phyloP scores from a whole-genome alignment of 2,329 filamentous ascomycete species.

The Reticulascus tulasneorum region DNA sequence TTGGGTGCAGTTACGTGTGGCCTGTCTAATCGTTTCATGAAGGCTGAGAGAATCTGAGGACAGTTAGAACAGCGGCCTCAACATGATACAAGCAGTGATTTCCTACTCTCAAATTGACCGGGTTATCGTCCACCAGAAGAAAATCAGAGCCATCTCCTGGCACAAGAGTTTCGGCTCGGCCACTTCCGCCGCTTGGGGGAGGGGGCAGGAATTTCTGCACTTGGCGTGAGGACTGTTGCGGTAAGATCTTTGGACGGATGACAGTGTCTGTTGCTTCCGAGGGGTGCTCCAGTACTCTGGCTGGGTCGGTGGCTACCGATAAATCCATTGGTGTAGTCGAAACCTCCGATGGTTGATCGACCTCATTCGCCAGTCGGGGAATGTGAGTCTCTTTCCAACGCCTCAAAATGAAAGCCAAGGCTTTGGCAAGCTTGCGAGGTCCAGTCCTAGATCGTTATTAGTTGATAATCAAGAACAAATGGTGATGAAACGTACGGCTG shows the following conservation, averaged over 20 bases:
- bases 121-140: conserved; percentile 31
- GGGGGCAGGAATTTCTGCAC: neutral
- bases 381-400: conserved; percentile 9
- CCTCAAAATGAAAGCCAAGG: conserved; percentile 10
- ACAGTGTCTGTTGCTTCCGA: no score
- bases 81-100: neutral
- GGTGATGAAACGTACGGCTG: conserved; percentile 15
- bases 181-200: neutral
- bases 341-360: no score
- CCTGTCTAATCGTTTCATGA: conserved; percentile 30
- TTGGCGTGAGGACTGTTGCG: no score
- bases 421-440: conserved; percentile 16
- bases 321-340: neutral
- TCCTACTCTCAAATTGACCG: conserved; percentile 28
- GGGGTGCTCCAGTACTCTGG: no score
- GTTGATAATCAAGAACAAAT: neutral
- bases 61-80: no score
- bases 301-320: no score
- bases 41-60: conserved; percentile 28
- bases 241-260: no score
- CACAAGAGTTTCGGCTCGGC: neutral
- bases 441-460: conserved; percentile 5
- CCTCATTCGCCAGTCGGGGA: neutral
- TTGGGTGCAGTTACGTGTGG: conserved; percentile 35
- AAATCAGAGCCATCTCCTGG: conserved; percentile 14